These are phyloP conservation scores for Calonectria hawksworthii DNA, from an alignment of 2,329 filamentous ascomycete genomes.

Conservation along the genomic window DNA sequence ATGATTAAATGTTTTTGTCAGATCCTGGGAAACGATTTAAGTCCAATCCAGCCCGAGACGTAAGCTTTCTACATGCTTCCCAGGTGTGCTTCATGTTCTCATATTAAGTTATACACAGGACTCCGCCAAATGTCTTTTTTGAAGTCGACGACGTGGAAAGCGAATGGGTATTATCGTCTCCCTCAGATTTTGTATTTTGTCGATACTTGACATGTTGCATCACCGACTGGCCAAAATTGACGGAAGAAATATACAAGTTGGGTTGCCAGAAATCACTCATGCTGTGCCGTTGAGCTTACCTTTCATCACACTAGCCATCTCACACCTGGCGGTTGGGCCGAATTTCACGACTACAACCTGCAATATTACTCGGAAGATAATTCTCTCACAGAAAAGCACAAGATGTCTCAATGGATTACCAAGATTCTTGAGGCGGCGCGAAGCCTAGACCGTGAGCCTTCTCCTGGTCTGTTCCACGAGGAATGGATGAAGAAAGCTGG, in stretches of 20 bases:
- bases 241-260: slow-evolving; percentile 40
- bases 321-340: slow-evolving; percentile 53
- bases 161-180: slow-evolving; percentile 40
- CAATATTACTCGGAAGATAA: slow-evolving; percentile 48
- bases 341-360: slow-evolving; percentile 48
- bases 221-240: slow-evolving; percentile 47
- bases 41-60: background rate
- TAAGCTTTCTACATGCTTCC: background rate
- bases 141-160: slow-evolving; percentile 52
- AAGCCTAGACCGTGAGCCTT: slow-evolving; percentile 28
- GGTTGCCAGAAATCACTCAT: background rate
- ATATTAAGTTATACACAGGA: background rate
- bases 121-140: background rate
- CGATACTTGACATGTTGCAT: slow-evolving; percentile 50
- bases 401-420: background rate
- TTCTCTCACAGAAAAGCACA: slow-evolving; percentile 38
- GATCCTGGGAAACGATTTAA: slow-evolving; percentile 1
- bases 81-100: background rate
- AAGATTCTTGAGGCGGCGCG: background rate
- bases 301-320: slow-evolving; percentile 39
- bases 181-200: slow-evolving; percentile 54
- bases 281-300: background rate
- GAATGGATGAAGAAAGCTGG: slow-evolving; percentile 51
- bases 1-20: background rate
- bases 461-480: slow-evolving; percentile 43